Evolutionary conservation across 208 protist species (phyloP), one percentile per base, ranked within the genome.

Genomic region (Phytomonas sp.): DNA sequence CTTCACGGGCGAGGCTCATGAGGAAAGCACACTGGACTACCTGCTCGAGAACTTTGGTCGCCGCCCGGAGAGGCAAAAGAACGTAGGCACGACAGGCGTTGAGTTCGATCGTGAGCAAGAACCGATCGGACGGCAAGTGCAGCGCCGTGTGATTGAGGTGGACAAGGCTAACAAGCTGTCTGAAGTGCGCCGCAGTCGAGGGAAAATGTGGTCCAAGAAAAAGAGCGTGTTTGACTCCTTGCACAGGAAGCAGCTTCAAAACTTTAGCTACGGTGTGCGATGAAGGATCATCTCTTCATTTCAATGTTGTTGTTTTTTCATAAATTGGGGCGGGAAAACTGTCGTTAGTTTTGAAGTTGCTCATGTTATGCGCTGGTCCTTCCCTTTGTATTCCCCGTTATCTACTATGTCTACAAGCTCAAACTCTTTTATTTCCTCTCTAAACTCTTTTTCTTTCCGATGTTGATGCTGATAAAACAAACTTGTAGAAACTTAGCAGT

Each of bases 91-190:
- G 7, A 91, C 83, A 37, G 92, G 92, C 60, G 83, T 84, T 0
- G 89, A 96, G 80, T 96, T 95, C 68, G 92, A 96, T 68, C 80
- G 92, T 0, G 92, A 96, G 81, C 85, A 95, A 78, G 92, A 96
- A 75, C 92, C 92, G 23, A 95, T 96, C 75, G 89, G 89, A 30
- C 82, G 92, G 23, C 82, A 94, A 62, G 88, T 94, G 78, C 92
- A 96, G 78, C 85, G 92, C 9, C 87, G 92, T 69, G 80, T 94
- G 60, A 70, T 96, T 23, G 87, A 95, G 72, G 56, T 83, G 6
- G 92, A 96, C 71, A 93, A 93, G 78, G 77, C 87, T 6, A 83
- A 89, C 66, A 90, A 87, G 59, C 67, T 92, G 20, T 86, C 91
- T 4, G 81, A 92, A 74, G 71, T 89, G 60, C 85, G 91, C 1